Base-by-base conservation (phyloP, 2,329 filamentous ascomycete species). In the Beauveria varroae region DNA sequence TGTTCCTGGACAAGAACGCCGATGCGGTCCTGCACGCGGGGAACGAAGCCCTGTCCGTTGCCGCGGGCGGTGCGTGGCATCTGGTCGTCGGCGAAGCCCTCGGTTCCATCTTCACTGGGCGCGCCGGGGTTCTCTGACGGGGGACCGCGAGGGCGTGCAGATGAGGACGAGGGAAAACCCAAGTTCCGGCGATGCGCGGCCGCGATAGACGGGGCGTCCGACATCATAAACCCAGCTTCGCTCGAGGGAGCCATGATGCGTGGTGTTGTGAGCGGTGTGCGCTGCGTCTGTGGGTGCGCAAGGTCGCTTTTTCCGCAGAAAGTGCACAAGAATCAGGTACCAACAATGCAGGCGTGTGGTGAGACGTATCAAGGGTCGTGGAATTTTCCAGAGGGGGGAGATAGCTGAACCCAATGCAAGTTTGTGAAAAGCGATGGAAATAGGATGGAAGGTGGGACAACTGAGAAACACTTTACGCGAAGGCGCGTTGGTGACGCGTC, bases 11-110 rank as follows among this genome's bases (percentile, higher is more conserved):
- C 83, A 59, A 87, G 84, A 65, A 90, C 81, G 64, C 89, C 90
- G 55, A 91, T 88, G 62, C 82, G 82, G 73, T 96, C 91, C 65
- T 91, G 86, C 7, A 93, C 89, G 62, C 84, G 82, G 6, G 89
- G 86, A 37, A 95, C 82, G 57, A 78, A 80, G 63, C 76, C 70
- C 26, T 75, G 69, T 61, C 83, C 77, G 51, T 76, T 73, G 24
- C 78, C 71, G 63, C 83, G 76, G 63, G 80, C 73, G 62, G 78
- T 77, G 52, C 75, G 73, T 1, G 84, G 84, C 10, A 87, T 77
- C 70, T 86, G 84, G 67, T 88, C 85, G 68, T 88, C 85, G 62
- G 81, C 84, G 65, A 86, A 86, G 4, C 83, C 84, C 65, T 85
- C 82, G 10, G 74, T 81, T 67, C 84, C 84, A 62, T 86, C 83